Evolutionary conservation across 805 yeast species (phyloP).

Genomic region (Saturnispora galanensis): DNA sequence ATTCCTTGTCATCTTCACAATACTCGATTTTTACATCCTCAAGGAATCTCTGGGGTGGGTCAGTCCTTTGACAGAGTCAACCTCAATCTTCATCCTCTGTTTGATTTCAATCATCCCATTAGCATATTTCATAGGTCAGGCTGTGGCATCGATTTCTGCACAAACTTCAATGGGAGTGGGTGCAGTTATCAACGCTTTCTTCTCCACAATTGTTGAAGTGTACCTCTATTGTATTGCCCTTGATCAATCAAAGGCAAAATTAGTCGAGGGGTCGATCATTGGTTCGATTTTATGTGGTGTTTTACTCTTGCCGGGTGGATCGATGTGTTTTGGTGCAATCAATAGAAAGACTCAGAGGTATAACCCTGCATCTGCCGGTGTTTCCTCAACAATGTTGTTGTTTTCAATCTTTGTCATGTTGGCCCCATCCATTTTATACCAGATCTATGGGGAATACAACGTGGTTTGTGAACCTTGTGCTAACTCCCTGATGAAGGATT

Average conservation of each 20-base stretch:
- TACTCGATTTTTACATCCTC: slow-evolving; percentile 62
- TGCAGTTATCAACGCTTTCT: slow-evolving; percentile 95
- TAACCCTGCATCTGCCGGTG: slow-evolving; percentile 95
- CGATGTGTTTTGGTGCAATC: slow-evolving; percentile 97
- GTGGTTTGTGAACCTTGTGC: slow-evolving; percentile 57
- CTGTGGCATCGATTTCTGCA: slow-evolving; percentile 98
- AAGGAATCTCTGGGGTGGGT: slow-evolving; percentile 34
- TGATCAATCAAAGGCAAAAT: slow-evolving; percentile 69
- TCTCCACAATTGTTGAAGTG: slow-evolving; percentile 91
- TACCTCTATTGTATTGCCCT: slow-evolving; percentile 88
- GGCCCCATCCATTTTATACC: slow-evolving; percentile 84
- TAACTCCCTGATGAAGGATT: slow-evolving; percentile 25
- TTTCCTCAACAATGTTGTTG: slow-evolving; percentile 87
- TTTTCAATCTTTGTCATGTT: slow-evolving; percentile 87
- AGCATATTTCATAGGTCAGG: slow-evolving; percentile 96
- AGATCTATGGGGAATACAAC: slow-evolving; percentile 81
- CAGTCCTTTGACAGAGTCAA: slow-evolving; percentile 46
- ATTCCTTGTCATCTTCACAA: slow-evolving; percentile 70
- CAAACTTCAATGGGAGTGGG: slow-evolving; percentile 99
- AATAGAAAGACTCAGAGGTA: slow-evolving; percentile 88
- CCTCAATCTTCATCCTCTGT: slow-evolving; percentile 63
- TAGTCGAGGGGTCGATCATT: slow-evolving; percentile 93
- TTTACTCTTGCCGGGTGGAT: slow-evolving; percentile 78
- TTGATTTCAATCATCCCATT: slow-evolving; percentile 81
- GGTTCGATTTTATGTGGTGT: slow-evolving; percentile 94